Percentiles rank a stretch among this genome's conserved stretches.
Evolutionary conservation across 805 yeast genomes (phyloP).

Genomic region (Danielozyma ontarioensis): DNA sequence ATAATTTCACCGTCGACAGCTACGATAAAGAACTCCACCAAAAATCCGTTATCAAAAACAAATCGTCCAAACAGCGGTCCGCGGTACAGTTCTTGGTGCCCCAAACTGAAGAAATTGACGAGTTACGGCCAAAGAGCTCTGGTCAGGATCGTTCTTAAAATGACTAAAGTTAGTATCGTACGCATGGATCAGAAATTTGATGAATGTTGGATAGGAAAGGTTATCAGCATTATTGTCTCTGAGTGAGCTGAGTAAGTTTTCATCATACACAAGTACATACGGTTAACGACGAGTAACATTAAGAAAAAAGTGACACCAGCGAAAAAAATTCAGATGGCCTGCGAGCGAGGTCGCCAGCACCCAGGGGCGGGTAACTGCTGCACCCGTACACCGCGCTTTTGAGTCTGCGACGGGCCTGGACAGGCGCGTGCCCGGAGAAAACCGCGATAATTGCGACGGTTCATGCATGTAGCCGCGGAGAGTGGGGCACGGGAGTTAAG

Average conservation of each 20-base stretch:
- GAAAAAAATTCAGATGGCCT: no score
- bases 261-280: neutral
- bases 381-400: no score
- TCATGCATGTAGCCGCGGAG: no score
- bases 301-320: no score
- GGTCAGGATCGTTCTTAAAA: neutral
- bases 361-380: no score
- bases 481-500: no score
- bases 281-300: neutral
- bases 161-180: neutral
- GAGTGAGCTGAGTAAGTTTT: neutral
- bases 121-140: slow-evolving; percentile 77
- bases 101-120: slow-evolving; percentile 67
- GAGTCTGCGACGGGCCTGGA: no score
- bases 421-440: no score
- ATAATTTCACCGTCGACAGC: slow-evolving; percentile 49
- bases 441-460: no score
- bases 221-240: neutral
- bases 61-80: slow-evolving; percentile 9
- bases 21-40: slow-evolving; percentile 27
- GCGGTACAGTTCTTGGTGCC: slow-evolving; percentile 52
- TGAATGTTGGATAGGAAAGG: neutral
- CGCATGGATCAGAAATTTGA: neutral
- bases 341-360: no score
- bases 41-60: slow-evolving; percentile 25